These are phyloP conservation scores for Fagopyrum tataricum DNA, from an alignment of 148 eudicot genomes.

Conservation along the genomic window DNA sequence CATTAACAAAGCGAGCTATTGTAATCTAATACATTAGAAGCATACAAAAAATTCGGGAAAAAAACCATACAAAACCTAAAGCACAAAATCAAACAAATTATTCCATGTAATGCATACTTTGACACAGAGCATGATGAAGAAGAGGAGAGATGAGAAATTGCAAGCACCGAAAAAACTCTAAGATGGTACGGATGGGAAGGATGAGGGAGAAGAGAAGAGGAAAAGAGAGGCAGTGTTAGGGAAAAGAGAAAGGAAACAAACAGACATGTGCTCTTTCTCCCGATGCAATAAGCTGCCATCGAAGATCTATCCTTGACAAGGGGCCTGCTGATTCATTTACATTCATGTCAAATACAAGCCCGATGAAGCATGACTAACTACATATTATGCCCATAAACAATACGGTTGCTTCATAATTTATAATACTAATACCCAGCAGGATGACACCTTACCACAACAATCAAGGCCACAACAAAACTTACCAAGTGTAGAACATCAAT, in stretches of 20 bases:
- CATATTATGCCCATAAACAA: slow-evolving; percentile 31
- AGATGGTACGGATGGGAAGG: slow-evolving; percentile 46
- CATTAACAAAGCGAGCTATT: slow-evolving; percentile 4
- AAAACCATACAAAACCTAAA: background rate
- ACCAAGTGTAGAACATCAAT: slow-evolving; percentile 97
- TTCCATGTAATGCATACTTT: background rate
- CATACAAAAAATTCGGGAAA: background rate
- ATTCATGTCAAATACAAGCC: slow-evolving; percentile 65
- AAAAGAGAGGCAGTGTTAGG: slow-evolving; percentile 86
- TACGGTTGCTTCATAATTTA: slow-evolving; percentile 5
- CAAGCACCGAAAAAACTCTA: slow-evolving; percentile 37
- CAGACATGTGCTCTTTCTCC: slow-evolving; percentile 98
- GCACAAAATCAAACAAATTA: background rate
- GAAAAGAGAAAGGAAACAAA: slow-evolving; percentile 98
- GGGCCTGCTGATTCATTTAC: slow-evolving; percentile 97
- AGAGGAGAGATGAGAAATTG: slow-evolving; percentile 18
- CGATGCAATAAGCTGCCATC: slow-evolving; percentile 95
- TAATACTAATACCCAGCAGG: slow-evolving; percentile 2
- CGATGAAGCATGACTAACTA: slow-evolving; percentile 49
- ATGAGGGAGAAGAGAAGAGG: slow-evolving; percentile 61
- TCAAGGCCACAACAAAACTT: slow-evolving; percentile 31
- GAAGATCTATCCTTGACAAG: slow-evolving; percentile 86
- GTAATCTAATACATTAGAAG: background rate
- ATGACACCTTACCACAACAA: slow-evolving; percentile 22
- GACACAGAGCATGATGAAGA: slow-evolving; percentile 3